A percentile compares a stretch with the other conserved stretches of the same genome.
These are phyloP conservation scores for Carex pumila DNA, from an alignment of 176 grass and related monocot genomes.

Conservation along the genomic window DNA sequence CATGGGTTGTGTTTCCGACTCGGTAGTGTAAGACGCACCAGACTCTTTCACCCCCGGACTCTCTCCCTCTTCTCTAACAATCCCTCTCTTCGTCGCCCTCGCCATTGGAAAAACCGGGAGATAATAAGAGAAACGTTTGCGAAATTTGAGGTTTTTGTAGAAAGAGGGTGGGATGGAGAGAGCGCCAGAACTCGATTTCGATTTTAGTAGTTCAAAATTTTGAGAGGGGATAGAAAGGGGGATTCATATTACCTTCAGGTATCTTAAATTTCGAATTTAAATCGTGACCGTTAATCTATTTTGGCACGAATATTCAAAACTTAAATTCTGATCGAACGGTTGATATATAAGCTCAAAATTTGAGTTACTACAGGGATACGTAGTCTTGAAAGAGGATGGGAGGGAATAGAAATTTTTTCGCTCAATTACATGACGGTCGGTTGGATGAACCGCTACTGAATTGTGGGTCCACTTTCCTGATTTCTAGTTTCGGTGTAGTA, in stretches of 20 bases:
- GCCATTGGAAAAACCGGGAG: background rate
- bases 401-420: background rate
- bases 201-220: background rate
- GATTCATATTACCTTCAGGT: too few relatives aligned
- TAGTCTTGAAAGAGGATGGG: background rate
- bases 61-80: background rate
- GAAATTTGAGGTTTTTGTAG: background rate
- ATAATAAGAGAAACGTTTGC: background rate
- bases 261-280: too few relatives aligned
- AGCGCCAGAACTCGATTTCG: background rate
- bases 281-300: too few relatives aligned
- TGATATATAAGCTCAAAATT: too few relatives aligned
- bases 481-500: too few relatives aligned
- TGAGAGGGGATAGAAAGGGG: background rate
- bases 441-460: background rate
- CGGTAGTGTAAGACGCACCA: background rate
- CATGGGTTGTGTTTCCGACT: conserved; percentile 13
- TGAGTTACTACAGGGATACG: too few relatives aligned
- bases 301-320: too few relatives aligned
- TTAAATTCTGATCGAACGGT: too few relatives aligned
- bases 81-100: background rate
- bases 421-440: background rate
- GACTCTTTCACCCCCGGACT: background rate
- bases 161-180: background rate
- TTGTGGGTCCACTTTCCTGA: background rate